Base-by-base conservation (phyloP, 768 basidiomycete species). In the Naganishia randhawae region DNA sequence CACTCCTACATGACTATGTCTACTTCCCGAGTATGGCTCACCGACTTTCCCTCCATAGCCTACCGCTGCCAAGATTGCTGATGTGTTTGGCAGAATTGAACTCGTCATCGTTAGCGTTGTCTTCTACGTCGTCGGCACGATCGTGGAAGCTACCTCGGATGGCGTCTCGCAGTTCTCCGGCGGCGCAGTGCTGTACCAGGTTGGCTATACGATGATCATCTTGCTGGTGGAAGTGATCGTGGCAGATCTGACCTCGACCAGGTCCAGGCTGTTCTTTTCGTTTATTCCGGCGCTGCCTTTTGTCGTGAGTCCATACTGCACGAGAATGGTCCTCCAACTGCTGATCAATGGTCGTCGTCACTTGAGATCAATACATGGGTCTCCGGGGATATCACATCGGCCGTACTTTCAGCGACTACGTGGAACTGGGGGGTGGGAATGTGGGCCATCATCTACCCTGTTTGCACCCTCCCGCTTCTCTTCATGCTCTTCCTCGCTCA, bases 341-440 rank as follows among this genome's bases (percentile, higher is more conserved):
- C 10, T 22, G 35, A 27, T 35, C 37, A 31, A 53, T 14, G 13
- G 13, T 54, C 29, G 16, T 5, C 41, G 17, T 41, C 25, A 14
- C 16, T 22, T 48, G n/a, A 65, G 65, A 76, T 78, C 75, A 78
- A 76, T 64, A 71, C 76, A 37, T 80, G 79, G 79, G 75, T 79
- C 8, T 67, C 69, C 5, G 80, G 78, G 17, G 54, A 76, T 52
- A 71, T 76, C 50, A 71, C 71, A 6, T 17, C 52, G 0, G 66
- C 74, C 0, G 73, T 75, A 19, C 33, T 75, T 7, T 48, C 41
- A 1, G 35, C 53, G n/a, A 73, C 73, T 0, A 73, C 72, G 31
- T 80, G 80, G 80, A 54, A 73, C 31, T 78, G 74, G 74, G 78
- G 78, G 42, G 75, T 78, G 42, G 71, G 68, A 17, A 74, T 76